phyloP scores from a whole-genome alignment of 192 early-diverging fungal genomes.

The Coemansia sp. region DNA sequence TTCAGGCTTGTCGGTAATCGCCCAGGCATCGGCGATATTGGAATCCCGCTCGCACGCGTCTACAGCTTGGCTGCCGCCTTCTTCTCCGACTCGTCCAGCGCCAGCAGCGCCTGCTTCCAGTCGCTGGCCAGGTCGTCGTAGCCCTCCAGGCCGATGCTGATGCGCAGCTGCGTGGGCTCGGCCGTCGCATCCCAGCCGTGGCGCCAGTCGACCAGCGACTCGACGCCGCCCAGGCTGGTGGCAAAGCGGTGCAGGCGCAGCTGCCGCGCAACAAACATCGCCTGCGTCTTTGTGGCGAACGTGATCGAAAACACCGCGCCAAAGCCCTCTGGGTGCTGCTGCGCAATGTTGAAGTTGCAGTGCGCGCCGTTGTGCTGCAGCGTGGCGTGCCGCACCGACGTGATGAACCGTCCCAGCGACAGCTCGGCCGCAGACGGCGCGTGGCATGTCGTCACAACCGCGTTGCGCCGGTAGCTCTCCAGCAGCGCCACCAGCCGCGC shows the following conservation, averaged over 20 bases:
- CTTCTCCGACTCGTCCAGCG: slow-evolving; percentile 22
- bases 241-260: slow-evolving; percentile 56
- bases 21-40: no score
- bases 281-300: slow-evolving; percentile 51
- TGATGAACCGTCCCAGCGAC: slow-evolving; percentile 23
- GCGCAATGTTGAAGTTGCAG: slow-evolving; percentile 24
- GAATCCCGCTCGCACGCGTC: no score
- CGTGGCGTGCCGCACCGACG: slow-evolving; percentile 42
- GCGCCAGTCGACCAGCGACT: slow-evolving; percentile 70
- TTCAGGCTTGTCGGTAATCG: no score
- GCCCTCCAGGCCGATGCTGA: slow-evolving; percentile 67
- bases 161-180: slow-evolving; percentile 54
- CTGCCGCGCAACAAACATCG: slow-evolving; percentile 45
- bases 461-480: slow-evolving; percentile 32
- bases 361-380: slow-evolving; percentile 15
- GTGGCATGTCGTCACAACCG: slow-evolving; percentile 43
- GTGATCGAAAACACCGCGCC: slow-evolving; percentile 48
- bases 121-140: slow-evolving; percentile 64
- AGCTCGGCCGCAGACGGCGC: slow-evolving; percentile 19
- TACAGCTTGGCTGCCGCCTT: slow-evolving; percentile 23
- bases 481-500: slow-evolving; percentile 56
- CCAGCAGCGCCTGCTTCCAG: slow-evolving; percentile 53
- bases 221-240: slow-evolving; percentile 65
- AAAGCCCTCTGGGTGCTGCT: slow-evolving; percentile 44
- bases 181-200: slow-evolving; percentile 43